Percentiles rank a stretch among this genome's conserved stretches.
These are phyloP conservation scores for Thelonectria blattea DNA, from an alignment of 2,329 filamentous ascomycete genomes.

Conservation along the genomic window DNA sequence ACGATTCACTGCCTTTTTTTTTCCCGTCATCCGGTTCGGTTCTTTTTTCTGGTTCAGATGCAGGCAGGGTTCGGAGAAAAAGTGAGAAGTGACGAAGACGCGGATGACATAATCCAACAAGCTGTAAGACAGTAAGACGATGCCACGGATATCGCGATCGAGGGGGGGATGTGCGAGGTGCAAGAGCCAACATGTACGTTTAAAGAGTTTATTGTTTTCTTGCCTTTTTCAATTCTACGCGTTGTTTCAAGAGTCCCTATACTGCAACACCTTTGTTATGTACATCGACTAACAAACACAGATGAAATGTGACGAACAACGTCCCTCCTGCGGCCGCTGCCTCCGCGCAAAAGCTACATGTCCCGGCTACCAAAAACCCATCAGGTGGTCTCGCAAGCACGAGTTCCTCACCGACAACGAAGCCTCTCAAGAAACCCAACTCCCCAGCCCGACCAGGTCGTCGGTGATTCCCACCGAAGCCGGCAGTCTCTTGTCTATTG, in stretches of 20 bases:
- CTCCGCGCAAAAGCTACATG: slow-evolving; percentile 13
- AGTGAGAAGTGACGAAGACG: background rate
- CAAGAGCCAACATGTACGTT: slow-evolving; percentile 25
- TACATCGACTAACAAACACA: background rate
- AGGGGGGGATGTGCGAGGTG: slow-evolving; percentile 22
- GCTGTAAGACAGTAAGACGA: background rate
- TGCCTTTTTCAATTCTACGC: background rate
- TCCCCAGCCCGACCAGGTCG: slow-evolving; percentile 5
- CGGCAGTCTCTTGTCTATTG: background rate
- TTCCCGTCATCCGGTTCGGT: background rate
- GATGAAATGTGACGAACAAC: slow-evolving; percentile 25
- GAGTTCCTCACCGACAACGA: slow-evolving; percentile 10
- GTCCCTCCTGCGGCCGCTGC: slow-evolving; percentile 22
- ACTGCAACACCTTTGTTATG: no score
- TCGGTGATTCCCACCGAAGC: background rate
- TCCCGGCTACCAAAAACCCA: slow-evolving; percentile 22
- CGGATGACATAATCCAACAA: background rate
- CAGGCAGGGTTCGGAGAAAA: background rate
- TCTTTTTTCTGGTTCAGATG: background rate
- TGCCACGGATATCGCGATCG: slow-evolving; percentile 15
- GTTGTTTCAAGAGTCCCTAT: background rate
- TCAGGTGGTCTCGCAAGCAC: slow-evolving; percentile 24
- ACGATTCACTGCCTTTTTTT: background rate
- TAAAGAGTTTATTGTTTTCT: background rate
- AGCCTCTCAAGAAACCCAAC: background rate